Conservation (phyloP, 1,139 yeast genomes). For the Candida albicans region DNA sequence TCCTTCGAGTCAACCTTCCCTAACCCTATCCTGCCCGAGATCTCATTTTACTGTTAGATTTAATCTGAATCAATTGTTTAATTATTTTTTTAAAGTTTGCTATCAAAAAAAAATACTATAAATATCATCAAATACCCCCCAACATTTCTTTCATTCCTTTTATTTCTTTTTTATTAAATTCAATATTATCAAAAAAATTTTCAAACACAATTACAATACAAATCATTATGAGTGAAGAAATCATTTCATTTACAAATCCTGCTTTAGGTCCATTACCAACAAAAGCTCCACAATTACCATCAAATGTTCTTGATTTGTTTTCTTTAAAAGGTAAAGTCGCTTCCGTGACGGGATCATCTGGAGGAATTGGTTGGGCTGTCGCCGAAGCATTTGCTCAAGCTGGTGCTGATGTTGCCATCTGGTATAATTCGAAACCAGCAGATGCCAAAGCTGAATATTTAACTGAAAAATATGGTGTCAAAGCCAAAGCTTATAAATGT, state of each 20-base stretch:
- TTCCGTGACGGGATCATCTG: slow-evolving; percentile 83
- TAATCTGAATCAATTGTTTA: too few species aligned
- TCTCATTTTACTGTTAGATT: too few species aligned
- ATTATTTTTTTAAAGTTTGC: too few species aligned
- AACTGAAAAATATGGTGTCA: slow-evolving; percentile 62
- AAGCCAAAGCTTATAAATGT: slow-evolving; percentile 70
- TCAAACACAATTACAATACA: neutral
- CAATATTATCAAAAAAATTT: too few species aligned
- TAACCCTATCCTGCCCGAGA: too few species aligned
- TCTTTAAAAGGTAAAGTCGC: slow-evolving; percentile 83
- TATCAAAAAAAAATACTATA: too few species aligned
- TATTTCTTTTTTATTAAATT: too few species aligned
- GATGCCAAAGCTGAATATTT: slow-evolving; percentile 59
- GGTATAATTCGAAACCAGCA: slow-evolving; percentile 61
- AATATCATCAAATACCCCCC: too few species aligned
- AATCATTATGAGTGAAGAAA: slow-evolving; percentile 10
- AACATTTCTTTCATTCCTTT: too few species aligned
- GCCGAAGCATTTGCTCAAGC: slow-evolving; percentile 89
- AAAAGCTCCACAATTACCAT: slow-evolving; percentile 28
- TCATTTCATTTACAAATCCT: slow-evolving; percentile 23
- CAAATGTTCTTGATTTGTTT: slow-evolving; percentile 49
- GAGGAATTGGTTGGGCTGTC: slow-evolving; percentile 82
- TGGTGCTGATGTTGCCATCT: slow-evolving; percentile 85
- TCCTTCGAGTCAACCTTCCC: too few species aligned
- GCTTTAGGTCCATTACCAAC: slow-evolving; percentile 31